Percentiles rank a stretch among this genome's conserved stretches.
These are phyloP conservation scores for Xylaria sp. DNA, from an alignment of 2,329 filamentous ascomycete species.

Conservation along the genomic window DNA sequence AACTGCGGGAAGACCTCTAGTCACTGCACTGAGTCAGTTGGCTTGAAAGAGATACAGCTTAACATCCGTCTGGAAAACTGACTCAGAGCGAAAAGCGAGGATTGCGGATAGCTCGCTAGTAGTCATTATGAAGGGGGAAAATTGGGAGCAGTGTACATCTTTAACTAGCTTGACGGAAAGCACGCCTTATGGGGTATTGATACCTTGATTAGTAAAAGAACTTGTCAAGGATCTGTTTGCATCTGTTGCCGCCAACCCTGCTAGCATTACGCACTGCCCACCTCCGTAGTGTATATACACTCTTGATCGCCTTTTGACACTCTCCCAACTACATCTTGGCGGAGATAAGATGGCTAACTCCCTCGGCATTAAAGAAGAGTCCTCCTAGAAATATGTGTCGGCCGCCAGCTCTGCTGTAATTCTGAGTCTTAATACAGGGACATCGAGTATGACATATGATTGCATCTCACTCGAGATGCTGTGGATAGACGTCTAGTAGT, in stretches of 20 bases:
- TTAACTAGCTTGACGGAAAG: constrained; percentile 9
- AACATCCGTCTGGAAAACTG: not conserved
- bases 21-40: not conserved
- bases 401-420: not conserved
- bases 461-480: not conserved
- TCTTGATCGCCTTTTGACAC: not conserved
- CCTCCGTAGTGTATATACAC: not conserved
- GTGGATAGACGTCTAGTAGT: not conserved
- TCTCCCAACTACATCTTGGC: not conserved
- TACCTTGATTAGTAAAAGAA: constrained; percentile 25
- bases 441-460: not conserved
- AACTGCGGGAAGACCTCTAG: not conserved
- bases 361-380: not conserved
- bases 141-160: constrained; percentile 7
- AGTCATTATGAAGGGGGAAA: constrained; percentile 5
- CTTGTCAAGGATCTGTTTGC: not conserved
- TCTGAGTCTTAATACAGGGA: too few relatives aligned
- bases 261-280: constrained; percentile 3
- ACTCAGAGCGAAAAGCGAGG: constrained; percentile 4
- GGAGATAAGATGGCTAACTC: constrained; percentile 24
- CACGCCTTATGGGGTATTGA: constrained; percentile 13
- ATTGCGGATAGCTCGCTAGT: not conserved
- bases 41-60: not conserved
- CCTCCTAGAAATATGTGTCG: not conserved
- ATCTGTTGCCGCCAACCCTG: not conserved